A percentile compares a stretch with the other conserved stretches of the same genome.
phyloP scores from a whole-genome alignment of 306 rosid genomes.

The Vigna trinervia region DNA sequence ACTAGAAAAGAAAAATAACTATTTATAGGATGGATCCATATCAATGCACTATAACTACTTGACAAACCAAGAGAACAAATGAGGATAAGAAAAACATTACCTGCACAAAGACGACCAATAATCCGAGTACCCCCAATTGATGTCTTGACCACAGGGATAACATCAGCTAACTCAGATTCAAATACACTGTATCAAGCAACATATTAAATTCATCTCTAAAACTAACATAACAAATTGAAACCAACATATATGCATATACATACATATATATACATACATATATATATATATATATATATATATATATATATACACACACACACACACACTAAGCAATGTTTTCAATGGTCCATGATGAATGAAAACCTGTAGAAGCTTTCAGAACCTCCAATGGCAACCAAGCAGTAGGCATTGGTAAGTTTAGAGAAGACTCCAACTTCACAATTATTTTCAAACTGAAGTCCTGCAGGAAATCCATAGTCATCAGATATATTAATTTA shows the following conservation, averaged over 20 bases:
- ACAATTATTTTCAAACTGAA: conserved; percentile 91
- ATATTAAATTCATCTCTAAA: conserved; percentile 13
- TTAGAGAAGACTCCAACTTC: conserved; percentile 96
- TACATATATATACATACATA: not conserved
- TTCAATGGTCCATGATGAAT: conserved; percentile 10
- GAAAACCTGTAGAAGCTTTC: conserved; percentile 85
- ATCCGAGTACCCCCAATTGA: conserved; percentile 89
- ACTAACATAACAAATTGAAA: conserved; percentile 15
- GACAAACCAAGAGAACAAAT: not conserved
- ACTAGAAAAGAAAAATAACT: not conserved
- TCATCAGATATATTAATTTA: conserved; percentile 11
- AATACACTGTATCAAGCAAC: conserved; percentile 57
- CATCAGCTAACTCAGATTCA: conserved; percentile 80
- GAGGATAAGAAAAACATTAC: conserved; percentile 44
- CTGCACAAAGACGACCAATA: conserved; percentile 94
- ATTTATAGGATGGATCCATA: conserved; percentile 11
- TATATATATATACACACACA: not conserved
- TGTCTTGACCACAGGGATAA: conserved; percentile 87
- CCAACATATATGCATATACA: not conserved
- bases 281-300: not conserved
- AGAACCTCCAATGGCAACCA: conserved; percentile 98
- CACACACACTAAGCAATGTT: not conserved
- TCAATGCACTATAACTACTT: conserved; percentile 4
- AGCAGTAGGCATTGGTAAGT: conserved; percentile 90
- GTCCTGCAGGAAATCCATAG: conserved; percentile 55